These are phyloP conservation scores for Cercospora zeae-maydis DNA, from an alignment of 2,329 filamentous ascomycete genomes.

Conservation along the genomic window DNA sequence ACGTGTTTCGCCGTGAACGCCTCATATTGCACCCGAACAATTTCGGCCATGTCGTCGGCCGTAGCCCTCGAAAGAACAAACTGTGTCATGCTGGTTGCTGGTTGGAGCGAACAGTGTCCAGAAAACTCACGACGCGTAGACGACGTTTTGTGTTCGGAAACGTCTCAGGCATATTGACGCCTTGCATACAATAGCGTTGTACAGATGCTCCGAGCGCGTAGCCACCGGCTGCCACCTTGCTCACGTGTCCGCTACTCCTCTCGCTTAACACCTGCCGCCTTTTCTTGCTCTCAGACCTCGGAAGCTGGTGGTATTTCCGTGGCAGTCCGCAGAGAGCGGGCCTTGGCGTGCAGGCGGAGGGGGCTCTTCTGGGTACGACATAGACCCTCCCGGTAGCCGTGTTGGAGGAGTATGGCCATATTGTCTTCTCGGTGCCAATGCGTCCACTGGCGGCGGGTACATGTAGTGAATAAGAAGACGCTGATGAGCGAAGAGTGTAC, in stretches of 20 bases:
- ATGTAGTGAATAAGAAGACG: background rate
- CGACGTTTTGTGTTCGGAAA: background rate
- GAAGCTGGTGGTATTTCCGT: too few species aligned
- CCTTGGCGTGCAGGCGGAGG: too few species aligned
- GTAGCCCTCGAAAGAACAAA: conserved; percentile 16
- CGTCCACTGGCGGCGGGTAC: background rate
- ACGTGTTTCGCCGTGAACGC: conserved; percentile 4
- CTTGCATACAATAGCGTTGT: background rate
- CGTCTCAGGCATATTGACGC: background rate
- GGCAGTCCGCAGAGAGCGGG: too few species aligned
- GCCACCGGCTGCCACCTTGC: background rate
- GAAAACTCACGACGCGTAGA: background rate
- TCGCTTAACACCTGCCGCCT: background rate
- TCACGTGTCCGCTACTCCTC: background rate
- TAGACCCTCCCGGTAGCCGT: too few species aligned
- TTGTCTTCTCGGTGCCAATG: background rate
- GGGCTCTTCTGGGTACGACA: too few species aligned
- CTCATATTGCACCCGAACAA: conserved; percentile 5
- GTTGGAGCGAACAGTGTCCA: background rate
- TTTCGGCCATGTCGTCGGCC: conserved; percentile 9
- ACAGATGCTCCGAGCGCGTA: background rate
- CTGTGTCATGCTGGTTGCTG: conserved; percentile 1
- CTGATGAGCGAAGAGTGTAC: background rate
- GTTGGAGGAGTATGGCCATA: too few species aligned
- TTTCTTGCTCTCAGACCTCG: too few species aligned